Conservation (phyloP, 371 early-diverging fungal genomes). For the Rhizopus sp. region DNA sequence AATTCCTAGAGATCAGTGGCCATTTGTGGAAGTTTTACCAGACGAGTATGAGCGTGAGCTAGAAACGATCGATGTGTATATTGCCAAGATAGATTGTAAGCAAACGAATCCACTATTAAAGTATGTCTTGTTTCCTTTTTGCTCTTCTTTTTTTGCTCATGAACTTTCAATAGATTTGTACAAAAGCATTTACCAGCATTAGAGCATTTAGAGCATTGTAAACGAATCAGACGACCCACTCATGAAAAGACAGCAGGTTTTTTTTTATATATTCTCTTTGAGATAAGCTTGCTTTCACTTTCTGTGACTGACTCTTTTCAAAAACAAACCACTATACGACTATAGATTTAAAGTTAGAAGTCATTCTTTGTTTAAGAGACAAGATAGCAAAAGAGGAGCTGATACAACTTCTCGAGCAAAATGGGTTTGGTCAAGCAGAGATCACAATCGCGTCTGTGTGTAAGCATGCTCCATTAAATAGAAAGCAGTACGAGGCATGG, state of each 20-base stretch:
- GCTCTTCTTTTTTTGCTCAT: not conserved
- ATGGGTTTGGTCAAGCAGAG: slow-evolving; percentile 16
- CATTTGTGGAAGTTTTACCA: slow-evolving; percentile 41
- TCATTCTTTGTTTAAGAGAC: slow-evolving; percentile 34
- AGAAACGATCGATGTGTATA: slow-evolving; percentile 42
- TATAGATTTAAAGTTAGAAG: slow-evolving; percentile 4
- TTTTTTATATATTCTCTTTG: not conserved
- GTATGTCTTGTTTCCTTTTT: slow-evolving; percentile 21
- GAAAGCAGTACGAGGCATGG: slow-evolving; percentile 63
- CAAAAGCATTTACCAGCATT: slow-evolving; percentile 41
- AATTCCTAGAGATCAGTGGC: slow-evolving; percentile 40
- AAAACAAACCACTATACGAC: not conserved
- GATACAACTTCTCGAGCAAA: slow-evolving; percentile 10
- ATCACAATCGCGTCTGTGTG: slow-evolving; percentile 39
- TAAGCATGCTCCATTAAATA: slow-evolving; percentile 52
- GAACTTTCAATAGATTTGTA: slow-evolving; percentile 34
- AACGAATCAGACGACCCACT: slow-evolving; percentile 40
- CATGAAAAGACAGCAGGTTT: slow-evolving; percentile 12
- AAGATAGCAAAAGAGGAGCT: slow-evolving; percentile 20
- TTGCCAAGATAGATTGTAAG: slow-evolving; percentile 41
- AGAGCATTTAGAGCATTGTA: slow-evolving; percentile 44
- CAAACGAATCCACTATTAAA: slow-evolving; percentile 41
- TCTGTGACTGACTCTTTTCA: too few relatives aligned
- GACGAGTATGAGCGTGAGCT: slow-evolving; percentile 44
- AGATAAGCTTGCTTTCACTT: too few relatives aligned